Base-by-base conservation (phyloP, 495 filamentous ascomycete genomes). In the Penicillium ucsense region DNA sequence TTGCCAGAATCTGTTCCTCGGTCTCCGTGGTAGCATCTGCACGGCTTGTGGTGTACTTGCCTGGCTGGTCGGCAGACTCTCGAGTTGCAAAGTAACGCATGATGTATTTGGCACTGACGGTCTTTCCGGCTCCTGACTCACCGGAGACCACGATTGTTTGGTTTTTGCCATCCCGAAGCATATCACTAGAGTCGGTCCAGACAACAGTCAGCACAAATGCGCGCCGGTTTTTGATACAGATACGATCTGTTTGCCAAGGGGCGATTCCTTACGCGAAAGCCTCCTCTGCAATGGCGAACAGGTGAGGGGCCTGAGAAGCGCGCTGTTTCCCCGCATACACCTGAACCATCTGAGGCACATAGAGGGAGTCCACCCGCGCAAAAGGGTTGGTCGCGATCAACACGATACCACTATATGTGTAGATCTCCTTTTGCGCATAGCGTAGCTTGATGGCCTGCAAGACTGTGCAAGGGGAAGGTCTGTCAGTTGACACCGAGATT, bases 81-180 rank as follows among this genome's bases (percentile, higher is more conserved):
- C 94, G 80, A 33, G 94, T 99, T 48, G 92, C 94, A 68, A 99
- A 99, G 71, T 99, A 99, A 58, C 92, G 77, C 92, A 99, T 99
- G 60, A 99, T 97, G 65, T 99, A 99, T 65, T 99, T 99, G 35
- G 92, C 92, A 66, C 94, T 97, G 61, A 99, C 92, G 0, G 92
- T 99, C 68, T 99, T 99, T 47, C 92, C 92, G 48, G 92, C 92
- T 73, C 92, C 92, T 40, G 92, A 99, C 68, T 99, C 92, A 58
- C 92, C 92, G 11, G 94, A 97, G 4, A 99, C 92, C 45, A 99
- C 92, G 45, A 99, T 91, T 33, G 92, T 99, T 70, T 99, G 92
- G 65, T 99, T 99, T 62, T 88, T 89, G 41, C 77, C 76, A 67
- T 95, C 90, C 35, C 94, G 87, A 57, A 99, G 68, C 92, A 99